Evolutionary conservation across 148 eudicot species (phyloP).

Genomic region (Vaccinium darrowii): DNA sequence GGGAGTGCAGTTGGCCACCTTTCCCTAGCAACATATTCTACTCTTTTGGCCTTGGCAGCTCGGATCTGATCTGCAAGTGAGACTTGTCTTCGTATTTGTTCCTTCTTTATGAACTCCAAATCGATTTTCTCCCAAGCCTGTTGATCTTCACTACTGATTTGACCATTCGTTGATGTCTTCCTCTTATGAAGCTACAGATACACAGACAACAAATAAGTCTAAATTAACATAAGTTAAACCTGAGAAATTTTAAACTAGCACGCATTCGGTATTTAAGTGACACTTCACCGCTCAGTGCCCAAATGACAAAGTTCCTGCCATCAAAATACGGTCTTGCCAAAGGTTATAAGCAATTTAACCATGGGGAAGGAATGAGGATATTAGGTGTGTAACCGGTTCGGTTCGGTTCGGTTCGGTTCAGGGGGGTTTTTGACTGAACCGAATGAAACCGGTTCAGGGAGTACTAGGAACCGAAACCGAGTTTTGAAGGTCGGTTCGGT

Average conservation of each 20-base stretch:
- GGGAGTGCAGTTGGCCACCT: constrained; percentile 19
- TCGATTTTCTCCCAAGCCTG: constrained; percentile 67
- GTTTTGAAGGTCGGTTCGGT: no score
- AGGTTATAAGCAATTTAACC: constrained; percentile 1
- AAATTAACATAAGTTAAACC: neutral
- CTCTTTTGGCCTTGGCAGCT: constrained; percentile 65
- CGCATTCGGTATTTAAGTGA: neutral
- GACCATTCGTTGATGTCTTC: constrained; percentile 44
- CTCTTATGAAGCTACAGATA: constrained; percentile 49
- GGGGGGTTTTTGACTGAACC: no score
- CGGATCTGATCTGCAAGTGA: constrained; percentile 90
- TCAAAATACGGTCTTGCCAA: neutral
- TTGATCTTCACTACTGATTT: constrained; percentile 29
- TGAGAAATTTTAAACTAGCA: neutral
- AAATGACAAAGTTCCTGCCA: neutral
- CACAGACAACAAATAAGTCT: neutral
- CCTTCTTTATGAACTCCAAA: constrained; percentile 46
- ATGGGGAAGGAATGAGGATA: neutral
- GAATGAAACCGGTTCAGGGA: no score
- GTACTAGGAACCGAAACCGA: no score
- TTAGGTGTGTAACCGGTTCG: no score
- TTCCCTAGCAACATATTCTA: constrained; percentile 12
- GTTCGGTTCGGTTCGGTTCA: no score
- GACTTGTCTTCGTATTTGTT: constrained; percentile 34
- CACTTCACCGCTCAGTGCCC: neutral